Evolutionary conservation across 768 basidiomycete genomes (phyloP), one percentile per base, ranked within the genome.

Genomic region (Inosperma sp.): DNA sequence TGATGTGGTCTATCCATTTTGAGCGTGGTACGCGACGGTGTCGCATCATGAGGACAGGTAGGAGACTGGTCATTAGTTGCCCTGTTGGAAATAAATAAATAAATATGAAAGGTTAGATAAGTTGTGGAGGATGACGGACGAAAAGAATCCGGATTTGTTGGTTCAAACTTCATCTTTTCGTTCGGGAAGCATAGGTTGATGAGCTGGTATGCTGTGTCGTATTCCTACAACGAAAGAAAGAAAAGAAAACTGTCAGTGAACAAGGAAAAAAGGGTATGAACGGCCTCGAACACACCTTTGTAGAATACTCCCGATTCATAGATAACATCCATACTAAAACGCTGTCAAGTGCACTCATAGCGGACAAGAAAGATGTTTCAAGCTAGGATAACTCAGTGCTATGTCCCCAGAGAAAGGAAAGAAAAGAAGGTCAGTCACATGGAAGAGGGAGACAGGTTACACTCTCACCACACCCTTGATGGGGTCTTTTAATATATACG

Each of bases 21-120:
- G 82, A 68, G 16, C 87, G 74, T 2, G 88, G 85, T 66, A 89
- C 85, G 31, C 88, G 81, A 49, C 87, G 75, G 64, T 89, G 88
- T 13, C 87, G 72, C 88, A 89, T 89, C 88, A 90, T 88, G 58
- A 89, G 81, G 10, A 89, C 70, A 0, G 88, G 88, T 8, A 90
- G 69, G 73, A 89, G 83, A 56, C 83, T 75, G 14, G 82, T 81
- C 64, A 90, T 82, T 57, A 86, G 69, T 61, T 79, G 77, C 17
- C 86, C 88, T 89, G 50, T 26, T 33, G 44, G 39, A 51, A 29
- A 41, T 48, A 55, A 19, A 60, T 54, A 44, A 29, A 39, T 27
- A 36, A 8, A 49, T 7, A 16, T 30, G n/a, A 9, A 14, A 19
- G 17, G 50, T 49, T 12, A 22, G 22, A 36, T 13, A 27, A n/a